phyloP scores from a whole-genome alignment of 495 filamentous ascomycete species.

The Bombardia bombarda region DNA sequence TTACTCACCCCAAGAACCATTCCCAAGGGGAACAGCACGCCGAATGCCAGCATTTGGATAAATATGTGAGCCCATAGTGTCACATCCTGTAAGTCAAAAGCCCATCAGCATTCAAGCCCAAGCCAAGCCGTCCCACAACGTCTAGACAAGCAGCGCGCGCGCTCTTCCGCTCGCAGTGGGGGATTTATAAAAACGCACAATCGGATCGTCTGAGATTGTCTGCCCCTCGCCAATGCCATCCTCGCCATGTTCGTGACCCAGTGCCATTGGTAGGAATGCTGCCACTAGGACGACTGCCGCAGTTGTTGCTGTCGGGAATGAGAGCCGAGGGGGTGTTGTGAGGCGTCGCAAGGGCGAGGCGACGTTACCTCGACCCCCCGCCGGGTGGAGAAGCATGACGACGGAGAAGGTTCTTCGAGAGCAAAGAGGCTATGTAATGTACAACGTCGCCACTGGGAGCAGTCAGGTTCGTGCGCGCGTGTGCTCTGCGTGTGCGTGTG shows the following conservation, averaged over 20 bases:
- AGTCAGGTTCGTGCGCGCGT: too few relatives aligned
- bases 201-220: slow-evolving; percentile 69
- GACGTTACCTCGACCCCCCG: neutral
- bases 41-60: slow-evolving; percentile 79
- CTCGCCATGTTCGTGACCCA: slow-evolving; percentile 69
- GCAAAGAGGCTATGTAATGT: too few relatives aligned
- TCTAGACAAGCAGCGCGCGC: neutral
- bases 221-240: slow-evolving; percentile 69
- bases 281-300: slow-evolving; percentile 8
- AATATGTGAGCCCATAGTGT: slow-evolving; percentile 93
- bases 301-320: slow-evolving; percentile 2
- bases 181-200: slow-evolving; percentile 67
- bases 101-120: slow-evolving; percentile 4
- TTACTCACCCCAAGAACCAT: slow-evolving; percentile 85
- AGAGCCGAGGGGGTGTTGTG: neutral
- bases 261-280: slow-evolving; percentile 29
- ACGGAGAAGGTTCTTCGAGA: too few relatives aligned
- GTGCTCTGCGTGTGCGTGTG: too few relatives aligned
- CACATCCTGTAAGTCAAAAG: slow-evolving; percentile 51
- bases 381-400: too few relatives aligned
- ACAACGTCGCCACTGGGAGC: too few relatives aligned
- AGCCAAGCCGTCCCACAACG: slow-evolving; percentile 4
- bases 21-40: slow-evolving; percentile 83
- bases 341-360: slow-evolving; percentile 2
- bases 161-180: neutral